Conservation (phyloP, 1,139 yeast species). For the Taphrina deformans region DNA sequence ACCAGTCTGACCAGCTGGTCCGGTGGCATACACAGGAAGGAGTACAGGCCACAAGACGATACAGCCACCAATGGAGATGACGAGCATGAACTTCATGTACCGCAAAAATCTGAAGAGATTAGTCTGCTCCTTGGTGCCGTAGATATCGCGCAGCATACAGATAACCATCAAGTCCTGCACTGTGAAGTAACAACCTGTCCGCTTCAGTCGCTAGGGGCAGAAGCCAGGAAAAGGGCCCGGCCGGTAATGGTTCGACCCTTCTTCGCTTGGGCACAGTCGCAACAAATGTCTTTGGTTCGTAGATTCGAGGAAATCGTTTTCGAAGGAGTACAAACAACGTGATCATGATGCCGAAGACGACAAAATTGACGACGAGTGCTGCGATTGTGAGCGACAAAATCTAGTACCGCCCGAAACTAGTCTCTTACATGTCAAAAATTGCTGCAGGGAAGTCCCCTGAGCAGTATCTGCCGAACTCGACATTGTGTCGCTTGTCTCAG, state of each 20-base stretch:
- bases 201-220: constrained; percentile 45
- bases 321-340: constrained; percentile 63
- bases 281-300: constrained; percentile 77
- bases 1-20: constrained; percentile 63
- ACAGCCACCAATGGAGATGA: constrained; percentile 63
- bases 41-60: constrained; percentile 71
- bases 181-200: constrained; percentile 70
- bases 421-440: constrained; percentile 23
- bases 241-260: constrained; percentile 45
- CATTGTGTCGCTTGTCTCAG: too few species aligned
- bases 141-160: constrained; percentile 25
- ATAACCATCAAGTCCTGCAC: constrained; percentile 85
- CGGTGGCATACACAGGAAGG: constrained; percentile 83
- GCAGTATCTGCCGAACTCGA: constrained; percentile 5
- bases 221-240: constrained; percentile 46
- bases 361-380: constrained; percentile 36
- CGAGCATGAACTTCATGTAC: constrained; percentile 64
- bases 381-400: not conserved
- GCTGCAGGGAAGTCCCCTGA: constrained; percentile 30
- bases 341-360: constrained; percentile 60
- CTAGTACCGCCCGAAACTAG: not conserved
- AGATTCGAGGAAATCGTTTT: constrained; percentile 65
- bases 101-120: constrained; percentile 55
- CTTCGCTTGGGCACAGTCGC: constrained; percentile 50
- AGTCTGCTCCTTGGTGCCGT: not conserved